Percentiles rank a stretch among this genome's conserved stretches.
Evolutionary conservation across 1,284 basidiomycete species (phyloP).

Genomic region (Erythrobasidium hasegawianum): DNA sequence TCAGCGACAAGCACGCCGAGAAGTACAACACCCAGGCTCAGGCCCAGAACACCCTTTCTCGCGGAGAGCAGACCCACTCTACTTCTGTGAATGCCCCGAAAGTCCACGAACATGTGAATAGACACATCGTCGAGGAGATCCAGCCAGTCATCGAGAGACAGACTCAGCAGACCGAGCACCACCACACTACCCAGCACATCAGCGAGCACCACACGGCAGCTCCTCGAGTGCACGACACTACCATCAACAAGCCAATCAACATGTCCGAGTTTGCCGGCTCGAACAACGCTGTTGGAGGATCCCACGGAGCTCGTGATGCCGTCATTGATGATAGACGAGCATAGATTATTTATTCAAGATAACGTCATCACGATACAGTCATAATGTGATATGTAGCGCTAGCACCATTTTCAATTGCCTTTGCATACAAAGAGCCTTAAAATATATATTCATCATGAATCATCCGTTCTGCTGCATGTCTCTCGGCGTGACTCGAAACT

Average conservation of each 20-base stretch:
- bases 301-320: not conserved
- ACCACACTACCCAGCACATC: conserved; percentile 34
- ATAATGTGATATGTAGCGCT: not conserved
- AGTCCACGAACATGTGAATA: conserved; percentile 5
- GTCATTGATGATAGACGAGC: too few species aligned
- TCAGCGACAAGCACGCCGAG: not conserved
- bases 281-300: not conserved
- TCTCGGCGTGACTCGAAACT: too few species aligned
- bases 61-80: conserved; percentile 8
- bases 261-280: conserved; percentile 1
- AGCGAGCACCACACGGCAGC: conserved; percentile 23
- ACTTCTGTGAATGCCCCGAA: conserved; percentile 2
- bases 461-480: too few species aligned
- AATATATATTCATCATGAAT: not conserved
- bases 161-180: conserved; percentile 33
- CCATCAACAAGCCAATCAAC: conserved; percentile 26
- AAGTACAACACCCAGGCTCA: conserved; percentile 6
- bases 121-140: not conserved
- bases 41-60: not conserved
- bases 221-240: conserved; percentile 26
- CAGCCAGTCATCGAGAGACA: conserved; percentile 30
- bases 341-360: too few species aligned
- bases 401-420: not conserved
- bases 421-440: not conserved
- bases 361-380: too few species aligned